These are phyloP conservation scores for Metroxylon sagu DNA, from an alignment of 176 grass and related monocot genomes.

Conservation along the genomic window DNA sequence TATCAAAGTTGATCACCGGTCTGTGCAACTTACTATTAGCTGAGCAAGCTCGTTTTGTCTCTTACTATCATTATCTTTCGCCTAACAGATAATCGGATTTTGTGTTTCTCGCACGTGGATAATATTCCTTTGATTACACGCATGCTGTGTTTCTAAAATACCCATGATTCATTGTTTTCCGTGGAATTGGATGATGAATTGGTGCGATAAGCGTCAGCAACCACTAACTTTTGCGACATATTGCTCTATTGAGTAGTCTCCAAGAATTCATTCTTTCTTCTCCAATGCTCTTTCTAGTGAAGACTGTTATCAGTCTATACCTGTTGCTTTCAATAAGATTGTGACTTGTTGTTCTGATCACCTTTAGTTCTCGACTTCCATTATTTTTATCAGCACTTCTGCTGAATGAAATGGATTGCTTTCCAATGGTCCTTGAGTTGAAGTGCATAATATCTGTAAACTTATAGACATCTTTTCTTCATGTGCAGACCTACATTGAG, in stretches of 20 bases:
- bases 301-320: neutral
- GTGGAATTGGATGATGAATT: neutral
- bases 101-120: neutral
- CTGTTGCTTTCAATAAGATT: constrained; percentile 10
- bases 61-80: neutral
- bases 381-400: neutral
- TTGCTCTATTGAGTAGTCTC: constrained; percentile 1
- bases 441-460: too few species aligned
- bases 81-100: neutral
- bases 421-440: neutral
- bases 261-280: neutral
- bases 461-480: neutral
- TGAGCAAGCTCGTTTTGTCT: neutral
- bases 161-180: neutral
- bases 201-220: constrained; percentile 2
- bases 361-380: neutral
- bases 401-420: neutral
- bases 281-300: neutral
- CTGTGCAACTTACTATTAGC: neutral
- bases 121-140: constrained; percentile 5
- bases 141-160: too few species aligned
- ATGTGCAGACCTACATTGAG: neutral
- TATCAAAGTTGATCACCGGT: neutral
- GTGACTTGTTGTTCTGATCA: neutral
- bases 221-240: constrained; percentile 4